Percentiles rank a stretch among this genome's conserved stretches.
These are phyloP conservation scores for Diaporthe vaccinii DNA, from an alignment of 2,329 filamentous ascomycete species.

Conservation along the genomic window DNA sequence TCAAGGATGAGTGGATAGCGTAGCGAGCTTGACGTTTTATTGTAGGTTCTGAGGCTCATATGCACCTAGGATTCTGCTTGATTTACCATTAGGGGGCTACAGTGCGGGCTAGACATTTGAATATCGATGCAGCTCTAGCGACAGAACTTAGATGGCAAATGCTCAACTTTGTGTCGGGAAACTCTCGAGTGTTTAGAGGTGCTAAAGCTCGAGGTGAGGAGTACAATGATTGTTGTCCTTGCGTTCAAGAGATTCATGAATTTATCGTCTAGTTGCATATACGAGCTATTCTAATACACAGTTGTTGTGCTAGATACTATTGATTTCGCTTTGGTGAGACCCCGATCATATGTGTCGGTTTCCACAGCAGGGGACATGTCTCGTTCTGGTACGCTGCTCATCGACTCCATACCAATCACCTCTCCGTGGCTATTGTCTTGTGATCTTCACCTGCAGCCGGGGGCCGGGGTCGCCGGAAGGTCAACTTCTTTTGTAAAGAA, in stretches of 20 bases:
- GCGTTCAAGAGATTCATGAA: background rate
- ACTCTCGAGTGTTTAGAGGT: no score
- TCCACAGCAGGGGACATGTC: background rate
- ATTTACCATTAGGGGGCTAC: no score
- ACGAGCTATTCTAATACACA: background rate
- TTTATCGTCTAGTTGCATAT: background rate
- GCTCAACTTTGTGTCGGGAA: no score
- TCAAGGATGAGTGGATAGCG: no score
- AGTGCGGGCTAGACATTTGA: no score
- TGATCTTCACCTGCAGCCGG: background rate
- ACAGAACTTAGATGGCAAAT: no score
- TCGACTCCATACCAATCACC: background rate
- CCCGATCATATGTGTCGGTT: background rate
- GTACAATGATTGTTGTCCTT: background rate
- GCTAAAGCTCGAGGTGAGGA: background rate
- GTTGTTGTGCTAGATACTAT: background rate
- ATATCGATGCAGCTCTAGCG: no score
- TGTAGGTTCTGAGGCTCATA: no score
- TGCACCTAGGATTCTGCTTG: no score
- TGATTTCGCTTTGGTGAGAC: background rate
- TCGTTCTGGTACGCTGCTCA: background rate
- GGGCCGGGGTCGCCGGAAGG: background rate
- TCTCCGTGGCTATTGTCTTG: background rate
- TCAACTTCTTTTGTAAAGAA: background rate
- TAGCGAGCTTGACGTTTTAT: no score